Evolutionary conservation across 306 rosid species (phyloP).

Genomic region (Medicago ruthenica): DNA sequence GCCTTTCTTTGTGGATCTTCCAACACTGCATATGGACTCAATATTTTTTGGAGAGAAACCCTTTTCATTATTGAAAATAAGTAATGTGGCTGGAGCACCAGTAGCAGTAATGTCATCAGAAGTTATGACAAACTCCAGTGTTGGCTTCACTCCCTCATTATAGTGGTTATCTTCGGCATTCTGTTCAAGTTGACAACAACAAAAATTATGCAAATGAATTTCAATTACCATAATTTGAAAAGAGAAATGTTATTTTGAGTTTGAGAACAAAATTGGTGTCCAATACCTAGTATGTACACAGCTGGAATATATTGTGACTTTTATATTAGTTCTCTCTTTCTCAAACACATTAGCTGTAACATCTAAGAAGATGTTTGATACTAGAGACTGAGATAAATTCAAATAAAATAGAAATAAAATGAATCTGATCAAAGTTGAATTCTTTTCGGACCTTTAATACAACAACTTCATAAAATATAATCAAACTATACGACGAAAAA

Average conservation of each 20-base stretch:
- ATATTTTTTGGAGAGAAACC: constrained; percentile 68
- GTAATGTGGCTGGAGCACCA: constrained; percentile 68
- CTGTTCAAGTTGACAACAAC: constrained; percentile 40
- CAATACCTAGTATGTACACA: no score
- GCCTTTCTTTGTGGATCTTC: constrained; percentile 78
- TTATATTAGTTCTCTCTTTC: no score
- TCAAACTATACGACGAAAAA: no score
- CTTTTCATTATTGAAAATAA: constrained; percentile 75
- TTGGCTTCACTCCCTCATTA: constrained; percentile 50
- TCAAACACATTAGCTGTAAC: no score
- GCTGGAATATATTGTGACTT: no score
- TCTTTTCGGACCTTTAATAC: no score
- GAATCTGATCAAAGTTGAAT: no score
- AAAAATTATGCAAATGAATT: neutral
- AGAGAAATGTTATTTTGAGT: neutral
- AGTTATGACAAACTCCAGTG: constrained; percentile 69
- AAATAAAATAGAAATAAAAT: no score
- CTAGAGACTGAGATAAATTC: no score
- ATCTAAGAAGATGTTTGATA: no score
- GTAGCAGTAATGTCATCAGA: constrained; percentile 65
- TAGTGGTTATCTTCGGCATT: constrained; percentile 86
- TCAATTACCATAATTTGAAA: neutral
- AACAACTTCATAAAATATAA: no score
- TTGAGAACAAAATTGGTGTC: no score
- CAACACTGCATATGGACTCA: constrained; percentile 80